Base-by-base conservation (phyloP, 176 grass and related monocot species). In the Carex cristatella region DNA sequence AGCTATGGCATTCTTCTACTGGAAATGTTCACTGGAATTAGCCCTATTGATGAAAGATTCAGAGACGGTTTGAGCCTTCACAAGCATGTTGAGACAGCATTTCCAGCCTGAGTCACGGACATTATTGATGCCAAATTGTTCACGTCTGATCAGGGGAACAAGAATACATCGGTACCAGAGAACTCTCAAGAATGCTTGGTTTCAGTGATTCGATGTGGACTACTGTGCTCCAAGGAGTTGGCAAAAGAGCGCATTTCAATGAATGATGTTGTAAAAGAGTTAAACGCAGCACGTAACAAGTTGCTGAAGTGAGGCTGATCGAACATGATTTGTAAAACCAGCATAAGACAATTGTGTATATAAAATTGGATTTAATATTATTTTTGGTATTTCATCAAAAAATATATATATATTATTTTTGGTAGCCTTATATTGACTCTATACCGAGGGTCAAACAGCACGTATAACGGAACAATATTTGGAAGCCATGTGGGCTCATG, bases 1-100 rank as follows among this genome's bases (percentile, higher is more conserved):
- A 88, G 91, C 57, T 93, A 88, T 18, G 91, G 91, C 6, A 65
- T 90, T 69, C 88, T 93, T 69, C 38, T 90, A 38, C 91, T 93
- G 27, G 88, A 90, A 54, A 86, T 90, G 60, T 88, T 93, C 83
- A 90, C 88, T 13, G 88, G 84, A 59, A 87, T 81, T 79, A 81
- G 81, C 4, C 86, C 86, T 33, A 93, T 65, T 0, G 75, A 88
- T n/a, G 74, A 86, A 10, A 87, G 61, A 44, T 84, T 86, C 61
- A 66, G 86, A 57, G 79, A 73, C 10, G 86, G 65, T 1, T 82
- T 82, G 65, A 93, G 61, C 30, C 89, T 86, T 86, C 84, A 74
- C n/a, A 59, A 7, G 0, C 57, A 60, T 35, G 77, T 80, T 5
- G 48, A 58, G 54, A 54, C 32, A 55, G 28, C 77, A 53, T 61